phyloP scores from a whole-genome alignment of 2,329 filamentous ascomycete genomes.

The Huntiella abstrusa region DNA sequence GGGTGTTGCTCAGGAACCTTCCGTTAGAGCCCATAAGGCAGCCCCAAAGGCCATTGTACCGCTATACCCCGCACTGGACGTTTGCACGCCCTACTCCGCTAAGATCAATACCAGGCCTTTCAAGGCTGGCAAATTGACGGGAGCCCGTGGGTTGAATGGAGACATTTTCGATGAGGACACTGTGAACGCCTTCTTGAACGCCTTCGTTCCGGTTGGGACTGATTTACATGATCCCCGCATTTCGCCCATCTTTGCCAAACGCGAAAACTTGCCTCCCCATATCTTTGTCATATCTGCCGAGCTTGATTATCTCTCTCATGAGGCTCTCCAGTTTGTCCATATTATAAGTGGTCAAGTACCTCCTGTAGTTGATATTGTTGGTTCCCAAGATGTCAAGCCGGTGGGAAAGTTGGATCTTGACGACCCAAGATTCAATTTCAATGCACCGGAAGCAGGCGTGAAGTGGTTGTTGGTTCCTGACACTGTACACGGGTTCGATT shows the following conservation, averaged over 20 bases:
- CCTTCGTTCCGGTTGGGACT: conserved; percentile 18
- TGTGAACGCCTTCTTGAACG: conserved; percentile 18
- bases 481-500: conserved; percentile 24
- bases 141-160: conserved; percentile 12
- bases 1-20: conserved; percentile 21
- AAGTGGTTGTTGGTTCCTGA: conserved; percentile 26
- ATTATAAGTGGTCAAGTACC: conserved; percentile 12
- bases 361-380: conserved; percentile 3
- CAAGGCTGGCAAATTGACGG: conserved; percentile 13
- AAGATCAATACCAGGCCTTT: conserved; percentile 15
- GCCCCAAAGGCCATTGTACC: conserved; percentile 20
- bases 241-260: conserved; percentile 18
- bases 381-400: conserved; percentile 11
- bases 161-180: conserved; percentile 13
- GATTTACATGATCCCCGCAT: conserved; percentile 19
- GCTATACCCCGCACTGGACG: conserved; percentile 24
- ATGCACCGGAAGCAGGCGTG: conserved; percentile 16
- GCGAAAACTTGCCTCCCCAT: conserved; percentile 17
- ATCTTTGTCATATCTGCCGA: conserved; percentile 22
- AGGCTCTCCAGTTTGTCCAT: conserved; percentile 13
- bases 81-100: conserved; percentile 15
- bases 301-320: conserved; percentile 19
- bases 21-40: conserved; percentile 16
- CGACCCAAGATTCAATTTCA: conserved; percentile 21
- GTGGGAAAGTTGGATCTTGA: conserved; percentile 13